phyloP scores from a whole-genome alignment of 202 grass and related monocot species.

The Dendrocalamus latiflorus region DNA sequence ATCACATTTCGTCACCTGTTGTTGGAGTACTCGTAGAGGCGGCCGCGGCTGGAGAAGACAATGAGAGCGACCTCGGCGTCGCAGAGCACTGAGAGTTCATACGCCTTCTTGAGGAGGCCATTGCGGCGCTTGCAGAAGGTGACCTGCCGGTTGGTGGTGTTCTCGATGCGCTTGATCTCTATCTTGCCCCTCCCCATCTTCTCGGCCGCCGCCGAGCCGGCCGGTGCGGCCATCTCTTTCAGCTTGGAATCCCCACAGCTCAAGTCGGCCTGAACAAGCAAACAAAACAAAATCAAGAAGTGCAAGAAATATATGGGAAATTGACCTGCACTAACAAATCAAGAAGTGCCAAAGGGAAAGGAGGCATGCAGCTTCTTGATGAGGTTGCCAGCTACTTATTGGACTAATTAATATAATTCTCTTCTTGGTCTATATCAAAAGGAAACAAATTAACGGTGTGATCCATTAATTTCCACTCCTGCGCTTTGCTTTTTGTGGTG shows the following conservation, averaged over 20 bases:
- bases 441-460: not conserved
- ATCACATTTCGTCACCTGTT: conserved; percentile 39
- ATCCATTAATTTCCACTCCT: conserved; percentile 20
- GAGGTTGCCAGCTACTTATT: not conserved
- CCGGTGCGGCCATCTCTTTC: not conserved
- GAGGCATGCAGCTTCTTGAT: not conserved
- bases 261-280: conserved; percentile 26
- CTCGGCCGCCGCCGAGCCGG: conserved; percentile 21
- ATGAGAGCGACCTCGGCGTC: conserved; percentile 69
- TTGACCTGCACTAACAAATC: not conserved
- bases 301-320: conserved; percentile 1
- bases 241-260: conserved; percentile 2
- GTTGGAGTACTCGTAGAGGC: conserved; percentile 82
- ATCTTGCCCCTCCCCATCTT: conserved; percentile 70
- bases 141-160: conserved; percentile 77
- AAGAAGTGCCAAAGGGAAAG: not conserved
- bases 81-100: conserved; percentile 75
- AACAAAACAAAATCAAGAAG: not conserved
- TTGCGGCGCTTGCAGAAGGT: conserved; percentile 94
- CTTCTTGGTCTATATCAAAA: not conserved
- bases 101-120: conserved; percentile 84
- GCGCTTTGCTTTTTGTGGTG: conserved; percentile 17
- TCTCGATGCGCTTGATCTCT: conserved; percentile 93
- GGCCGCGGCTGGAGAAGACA: conserved; percentile 80
- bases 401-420: not conserved